Percentiles rank a stretch among this genome's conserved stretches.
Evolutionary conservation across 495 filamentous ascomycete genomes (phyloP).

Genomic region (Talaromyces proteolyticus): DNA sequence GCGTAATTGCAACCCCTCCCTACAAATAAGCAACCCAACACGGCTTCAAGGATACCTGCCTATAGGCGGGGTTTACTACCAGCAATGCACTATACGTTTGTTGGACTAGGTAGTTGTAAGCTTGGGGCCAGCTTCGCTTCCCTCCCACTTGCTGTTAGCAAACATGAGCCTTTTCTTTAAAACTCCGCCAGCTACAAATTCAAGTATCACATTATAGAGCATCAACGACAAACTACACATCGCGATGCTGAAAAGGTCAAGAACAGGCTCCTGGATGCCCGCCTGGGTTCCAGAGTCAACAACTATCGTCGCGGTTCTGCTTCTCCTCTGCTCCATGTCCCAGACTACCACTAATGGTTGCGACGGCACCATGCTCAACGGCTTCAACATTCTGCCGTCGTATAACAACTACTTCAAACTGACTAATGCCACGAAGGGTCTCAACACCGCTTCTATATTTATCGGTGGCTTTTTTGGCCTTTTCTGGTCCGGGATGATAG

Average conservation of each 20-base stretch:
- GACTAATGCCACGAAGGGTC: conserved; percentile 29
- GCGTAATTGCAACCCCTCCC: no score
- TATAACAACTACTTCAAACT: conserved; percentile 46
- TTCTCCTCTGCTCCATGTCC: conserved; percentile 39
- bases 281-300: conserved; percentile 42
- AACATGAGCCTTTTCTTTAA: no score
- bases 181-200: no score
- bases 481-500: conserved; percentile 24
- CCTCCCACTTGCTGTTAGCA: no score
- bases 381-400: conserved; percentile 41
- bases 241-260: conserved; percentile 26
- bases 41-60: no score
- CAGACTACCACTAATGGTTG: conserved; percentile 40
- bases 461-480: conserved; percentile 35
- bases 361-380: conserved; percentile 46
- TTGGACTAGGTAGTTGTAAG: no score
- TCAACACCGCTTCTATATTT: conserved; percentile 40
- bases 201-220: neutral
- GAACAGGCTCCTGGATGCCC: conserved; percentile 44
- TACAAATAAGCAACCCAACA: no score
- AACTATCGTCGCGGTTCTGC: conserved; percentile 25
- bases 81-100: no score
- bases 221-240: neutral
- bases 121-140: no score
- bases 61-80: no score